A percentile compares a stretch with the other conserved stretches of the same genome.
phyloP scores from a whole-genome alignment of 129 eudicot genomes.

The Flaveria linearis region DNA sequence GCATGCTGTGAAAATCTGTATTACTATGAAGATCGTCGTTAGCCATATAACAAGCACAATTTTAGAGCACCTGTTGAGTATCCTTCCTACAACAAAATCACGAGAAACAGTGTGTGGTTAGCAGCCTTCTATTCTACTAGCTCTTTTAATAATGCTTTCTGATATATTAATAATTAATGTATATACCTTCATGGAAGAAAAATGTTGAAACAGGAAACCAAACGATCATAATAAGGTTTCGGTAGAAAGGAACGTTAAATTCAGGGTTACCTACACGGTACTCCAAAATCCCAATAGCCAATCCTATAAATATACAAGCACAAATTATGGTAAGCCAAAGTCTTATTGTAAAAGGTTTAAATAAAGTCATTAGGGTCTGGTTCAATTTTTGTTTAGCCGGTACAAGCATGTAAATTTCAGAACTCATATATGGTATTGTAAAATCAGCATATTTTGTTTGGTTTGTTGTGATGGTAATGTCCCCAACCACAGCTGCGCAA shows the following conservation, averaged over 20 bases:
- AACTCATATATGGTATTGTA: conserved; percentile 26
- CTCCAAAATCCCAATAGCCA: conserved; percentile 20
- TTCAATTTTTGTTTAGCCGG: conserved; percentile 10
- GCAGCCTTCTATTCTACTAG: too few species aligned
- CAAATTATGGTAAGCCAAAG: conserved; percentile 24
- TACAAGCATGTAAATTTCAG: conserved; percentile 28
- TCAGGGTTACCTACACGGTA: conserved; percentile 23
- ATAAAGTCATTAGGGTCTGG: conserved; percentile 21
- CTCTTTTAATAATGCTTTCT: too few species aligned
- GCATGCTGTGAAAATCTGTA: conserved; percentile 20
- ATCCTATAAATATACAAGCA: conserved; percentile 9
- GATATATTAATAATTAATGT: background rate
- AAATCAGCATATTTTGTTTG: conserved; percentile 16
- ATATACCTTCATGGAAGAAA: conserved; percentile 23
- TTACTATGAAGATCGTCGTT: conserved; percentile 21
- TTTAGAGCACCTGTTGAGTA: conserved; percentile 20
- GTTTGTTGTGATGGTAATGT: conserved; percentile 19
- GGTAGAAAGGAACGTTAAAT: conserved; percentile 7
- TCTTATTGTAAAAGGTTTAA: conserved; percentile 19
- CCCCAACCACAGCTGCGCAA: conserved; percentile 24
- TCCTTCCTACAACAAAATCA: conserved; percentile 22
- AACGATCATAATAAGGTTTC: background rate
- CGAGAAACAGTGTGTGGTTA: background rate
- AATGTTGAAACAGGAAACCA: conserved; percentile 29
- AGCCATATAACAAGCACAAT: conserved; percentile 29